These are phyloP conservation scores for Pseudocercospora cruenta DNA, from an alignment of 2,329 filamentous ascomycete genomes.

Conservation along the genomic window DNA sequence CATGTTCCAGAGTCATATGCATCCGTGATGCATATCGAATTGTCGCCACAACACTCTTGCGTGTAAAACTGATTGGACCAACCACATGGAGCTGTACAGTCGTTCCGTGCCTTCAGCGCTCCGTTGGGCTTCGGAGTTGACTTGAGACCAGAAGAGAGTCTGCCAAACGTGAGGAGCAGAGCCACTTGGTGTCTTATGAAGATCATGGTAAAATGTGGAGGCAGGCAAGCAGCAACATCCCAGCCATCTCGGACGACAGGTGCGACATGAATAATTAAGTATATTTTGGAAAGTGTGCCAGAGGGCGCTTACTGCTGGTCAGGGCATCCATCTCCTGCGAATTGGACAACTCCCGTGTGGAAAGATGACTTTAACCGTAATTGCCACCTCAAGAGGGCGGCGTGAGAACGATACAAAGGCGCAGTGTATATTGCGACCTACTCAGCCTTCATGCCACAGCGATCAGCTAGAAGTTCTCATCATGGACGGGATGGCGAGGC, in stretches of 20 bases:
- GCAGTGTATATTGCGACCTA: not conserved
- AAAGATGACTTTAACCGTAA: too few species aligned
- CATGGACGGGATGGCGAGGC: not conserved
- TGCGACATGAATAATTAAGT: too few species aligned
- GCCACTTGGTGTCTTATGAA: too few species aligned
- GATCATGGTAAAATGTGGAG: too few species aligned
- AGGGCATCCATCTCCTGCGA: too few species aligned
- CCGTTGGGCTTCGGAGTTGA: not conserved
- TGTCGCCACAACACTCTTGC: not conserved
- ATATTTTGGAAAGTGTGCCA: too few species aligned
- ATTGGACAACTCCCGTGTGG: too few species aligned
- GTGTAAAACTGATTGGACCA: not conserved
- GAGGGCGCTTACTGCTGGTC: too few species aligned
- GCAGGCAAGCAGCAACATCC: too few species aligned
- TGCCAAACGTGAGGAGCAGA: too few species aligned
- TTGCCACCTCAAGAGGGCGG: too few species aligned
- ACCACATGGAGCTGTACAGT: not conserved
- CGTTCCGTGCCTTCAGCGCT: not conserved
- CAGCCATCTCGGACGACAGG: too few species aligned
- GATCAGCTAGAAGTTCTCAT: not conserved
- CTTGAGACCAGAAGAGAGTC: not conserved
- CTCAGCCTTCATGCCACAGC: not conserved
- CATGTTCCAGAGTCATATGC: not conserved
- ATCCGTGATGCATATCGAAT: not conserved
- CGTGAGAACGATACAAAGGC: not conserved